A percentile compares a stretch with the other conserved stretches of the same genome.
Evolutionary conservation across 2,329 filamentous ascomycete genomes (phyloP).

Genomic region (Scedosporium minutisporum): DNA sequence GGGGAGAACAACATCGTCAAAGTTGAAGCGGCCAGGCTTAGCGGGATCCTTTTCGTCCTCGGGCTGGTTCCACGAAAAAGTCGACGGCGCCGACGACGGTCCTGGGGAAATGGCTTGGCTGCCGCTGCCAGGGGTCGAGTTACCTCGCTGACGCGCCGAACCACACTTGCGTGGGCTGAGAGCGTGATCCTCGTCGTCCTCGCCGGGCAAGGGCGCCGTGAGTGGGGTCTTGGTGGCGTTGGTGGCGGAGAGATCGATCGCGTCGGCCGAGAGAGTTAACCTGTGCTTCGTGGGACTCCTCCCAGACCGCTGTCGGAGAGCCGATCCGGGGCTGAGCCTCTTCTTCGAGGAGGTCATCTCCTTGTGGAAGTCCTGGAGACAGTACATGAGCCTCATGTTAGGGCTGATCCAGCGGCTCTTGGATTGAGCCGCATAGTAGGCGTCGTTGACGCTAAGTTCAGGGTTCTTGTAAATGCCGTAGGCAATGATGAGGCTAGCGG

Average conservation of each 20-base stretch:
- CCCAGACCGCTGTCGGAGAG: conserved; percentile 39
- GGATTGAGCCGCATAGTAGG: conserved; percentile 70
- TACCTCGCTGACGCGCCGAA: conserved; percentile 38
- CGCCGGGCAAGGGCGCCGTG: conserved; percentile 50
- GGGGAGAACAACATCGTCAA: conserved; percentile 13
- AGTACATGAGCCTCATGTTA: conserved; percentile 89
- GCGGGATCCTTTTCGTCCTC: conserved; percentile 32
- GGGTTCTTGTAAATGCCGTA: conserved; percentile 76
- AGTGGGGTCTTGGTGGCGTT: conserved; percentile 42
- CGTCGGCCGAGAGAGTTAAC: conserved; percentile 49
- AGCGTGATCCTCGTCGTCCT: conserved; percentile 30
- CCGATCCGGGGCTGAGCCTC: conserved; percentile 32
- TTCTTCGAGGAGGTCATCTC: conserved; percentile 41
- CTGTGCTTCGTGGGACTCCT: conserved; percentile 52
- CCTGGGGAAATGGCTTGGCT: conserved; percentile 46
- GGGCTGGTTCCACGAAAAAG: conserved; percentile 47
- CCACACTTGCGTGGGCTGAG: conserved; percentile 20
- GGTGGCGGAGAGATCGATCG: conserved; percentile 30
- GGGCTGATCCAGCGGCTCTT: conserved; percentile 83
- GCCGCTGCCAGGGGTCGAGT: conserved; percentile 37
- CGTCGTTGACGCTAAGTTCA: conserved; percentile 68
- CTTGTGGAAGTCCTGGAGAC: conserved; percentile 71
- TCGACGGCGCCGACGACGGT: conserved; percentile 58
- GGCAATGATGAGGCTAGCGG: conserved; percentile 76
- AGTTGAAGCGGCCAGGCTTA: conserved; percentile 30